Conservation (phyloP, 2,329 filamentous ascomycete species). For the Aspergillus fijiensis region DNA sequence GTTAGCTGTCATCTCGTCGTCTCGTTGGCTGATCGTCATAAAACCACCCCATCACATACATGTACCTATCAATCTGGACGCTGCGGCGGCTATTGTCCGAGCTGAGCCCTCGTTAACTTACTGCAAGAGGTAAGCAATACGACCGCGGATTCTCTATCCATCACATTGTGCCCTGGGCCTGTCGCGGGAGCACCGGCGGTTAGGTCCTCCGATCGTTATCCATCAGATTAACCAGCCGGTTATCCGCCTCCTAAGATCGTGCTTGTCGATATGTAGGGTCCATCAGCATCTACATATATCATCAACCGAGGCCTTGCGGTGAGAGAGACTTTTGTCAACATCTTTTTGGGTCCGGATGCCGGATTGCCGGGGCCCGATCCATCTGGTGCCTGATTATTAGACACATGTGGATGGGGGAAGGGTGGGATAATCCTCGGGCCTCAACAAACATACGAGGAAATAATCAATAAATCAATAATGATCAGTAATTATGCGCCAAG, state of each 20-base stretch:
- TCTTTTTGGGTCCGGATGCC: not conserved
- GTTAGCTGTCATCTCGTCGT: not conserved
- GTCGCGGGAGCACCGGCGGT: not conserved
- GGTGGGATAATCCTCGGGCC: not conserved
- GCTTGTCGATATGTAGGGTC: no score
- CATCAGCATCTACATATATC: no score
- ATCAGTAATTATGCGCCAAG: conserved; percentile 3
- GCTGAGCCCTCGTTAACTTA: conserved; percentile 3
- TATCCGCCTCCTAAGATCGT: no score
- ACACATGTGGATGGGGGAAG: not conserved
- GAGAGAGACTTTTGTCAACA: not conserved
- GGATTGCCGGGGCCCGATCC: not conserved
- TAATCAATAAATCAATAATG: not conserved
- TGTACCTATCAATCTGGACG: not conserved
- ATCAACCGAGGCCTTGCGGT: no score
- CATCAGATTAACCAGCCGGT: not conserved
- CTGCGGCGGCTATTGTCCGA: conserved; percentile 16
- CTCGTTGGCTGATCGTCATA: conserved; percentile 14
- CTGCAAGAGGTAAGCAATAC: not conserved
- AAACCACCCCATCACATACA: not conserved
- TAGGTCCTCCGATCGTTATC: not conserved
- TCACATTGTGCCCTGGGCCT: not conserved
- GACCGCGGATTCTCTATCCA: not conserved
- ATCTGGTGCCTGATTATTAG: not conserved
- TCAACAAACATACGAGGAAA: not conserved